Evolutionary conservation across 2,329 filamentous ascomycete species (phyloP), one percentile per base, ranked within the genome.

Genomic region (Colletotrichum sp.): DNA sequence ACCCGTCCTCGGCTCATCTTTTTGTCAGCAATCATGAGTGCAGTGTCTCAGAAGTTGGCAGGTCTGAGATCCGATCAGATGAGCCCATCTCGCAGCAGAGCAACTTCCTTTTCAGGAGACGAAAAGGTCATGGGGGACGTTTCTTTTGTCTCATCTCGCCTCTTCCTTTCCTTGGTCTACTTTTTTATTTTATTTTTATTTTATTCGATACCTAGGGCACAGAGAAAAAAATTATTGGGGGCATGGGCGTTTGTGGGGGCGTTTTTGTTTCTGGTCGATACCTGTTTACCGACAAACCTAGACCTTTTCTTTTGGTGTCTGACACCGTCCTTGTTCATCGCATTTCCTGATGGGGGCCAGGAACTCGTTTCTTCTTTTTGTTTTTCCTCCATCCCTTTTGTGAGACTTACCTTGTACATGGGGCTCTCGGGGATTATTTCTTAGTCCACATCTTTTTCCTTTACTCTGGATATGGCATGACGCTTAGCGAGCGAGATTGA

Each of bases 171-270:
- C 18, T 63, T 55, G 16, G 39, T 60, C 26, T 62, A 62, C 32
- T 24, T 62, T 15, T 62, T 21, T 13, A 34, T 62, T 34, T 34
- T 34, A 5, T 15, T 6, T n/a, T 60, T 30, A 4, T 30, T 44
- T 9, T 18, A 65, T 32, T 36, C 59, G 71, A 74, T 74, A 71
- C 67, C 44, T 70, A 28, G 34, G 70, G 65, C 34, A 24, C 21
- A 59, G 57, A 34, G 16, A 36, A 49, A 32, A n/a, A 44, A 39
- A 62, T n/a, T 28, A 10, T 36, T 18, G 16, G 16, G 71, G 24
- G n/a, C 26, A 73, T 69, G 63, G 71, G 71, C 71, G 71, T 65
- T 65, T 57, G 60, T 9, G 71, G 44, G 67, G 71, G 28, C 10
- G 15, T 44, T 62, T 55, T 57, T 57, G 52, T 62, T 57, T 32